Evolutionary conservation across 1,139 yeast species (phyloP), one percentile per base, ranked within the genome.

Genomic region (Blastobotrys serpentis): DNA sequence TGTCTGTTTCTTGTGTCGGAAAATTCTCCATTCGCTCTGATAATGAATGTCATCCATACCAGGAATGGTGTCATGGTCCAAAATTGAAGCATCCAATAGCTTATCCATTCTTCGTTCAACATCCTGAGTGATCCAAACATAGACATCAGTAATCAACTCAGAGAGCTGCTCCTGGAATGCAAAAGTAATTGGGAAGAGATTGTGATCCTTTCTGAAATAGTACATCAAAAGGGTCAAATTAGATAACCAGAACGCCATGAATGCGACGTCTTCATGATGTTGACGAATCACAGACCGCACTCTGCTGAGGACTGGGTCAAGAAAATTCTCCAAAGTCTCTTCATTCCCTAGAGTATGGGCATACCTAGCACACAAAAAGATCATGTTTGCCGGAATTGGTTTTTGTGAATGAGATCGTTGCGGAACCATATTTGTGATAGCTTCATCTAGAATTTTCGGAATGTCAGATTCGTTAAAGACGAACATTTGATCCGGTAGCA

Each of bases 61-160:
- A 1, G 75, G 76, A 34, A 73, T 72, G n/a, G 73, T 70, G 32
- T 70, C 72, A 51, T 65, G 70, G 51, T 72, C 73, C 18, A 73
- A 62, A 46, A 73, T 60, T 32, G 74, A 66, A n/a, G 66, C 59
- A 44, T 68, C 70, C 21, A 73, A 52, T 6, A 65, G 59, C 23
- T 63, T 62, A 29, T 66, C 70, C 33, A 73, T 54, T 25, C 74
- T 63, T 10, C 66, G 59, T 48, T 70, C 71, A 4, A 68, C 69
- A 44, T 68, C 71, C 43, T 61, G 65, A n/a, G 66, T 64, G n/a
- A 72, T 60, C 13, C 60, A 50, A 3, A 61, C 62, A 42, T 66
- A 66, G 6, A 67, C 61, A 47, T 68, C 72, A 11, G 63, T 61
- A 22, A 69, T 59, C 14, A 73, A 58, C 44, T 64, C 63, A 4